Base-by-base conservation (phyloP, 495 filamentous ascomycete genomes). In the Astrothelium macrocarpum region DNA sequence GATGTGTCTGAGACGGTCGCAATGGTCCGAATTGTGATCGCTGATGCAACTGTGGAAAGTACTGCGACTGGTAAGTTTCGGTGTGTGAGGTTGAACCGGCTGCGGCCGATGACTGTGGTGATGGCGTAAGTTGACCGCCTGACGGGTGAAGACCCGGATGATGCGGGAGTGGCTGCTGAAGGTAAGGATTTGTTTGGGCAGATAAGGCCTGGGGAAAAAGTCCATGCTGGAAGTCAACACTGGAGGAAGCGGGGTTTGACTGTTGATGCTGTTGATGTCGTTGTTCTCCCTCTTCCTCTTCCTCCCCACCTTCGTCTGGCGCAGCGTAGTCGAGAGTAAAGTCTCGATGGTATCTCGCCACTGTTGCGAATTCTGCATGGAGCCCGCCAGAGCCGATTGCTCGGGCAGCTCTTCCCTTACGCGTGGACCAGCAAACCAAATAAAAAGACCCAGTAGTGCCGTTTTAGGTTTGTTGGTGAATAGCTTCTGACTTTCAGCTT, bases 341-440 rank as follows among this genome's bases (percentile, higher is more conserved):
- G 71, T 81, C 81, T 78, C 80, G 82, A 76, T 83, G 83, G 70
- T 84, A 81, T 77, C 79, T 77, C 80, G 83, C 83, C 84, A 85
- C 82, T 72, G 79, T 85, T 82, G 78, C 84, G 78, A 79, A 79
- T 23, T 75, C 83, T 72, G 78, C 85, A 87, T 87, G 83, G 80
- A 81, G 82, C 81, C 84, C 82, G 82, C 85, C 85, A 85, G 82
- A 87, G 82, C 83, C 80, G 64, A 75, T 79, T 82, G 83, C 83
- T 82, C 81, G 82, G 81, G 83, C 83, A 84, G 83, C 79, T 80
- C 79, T 80, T 82, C 79, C 61, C 64, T 56, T 29, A 20, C 49
- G 49, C 25, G 49, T 28, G 25, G 49, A 56, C 49, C 49, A 56
- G 49, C 49, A 56, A 56, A n/a, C 49, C 49, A 56, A 12, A 20